Evolutionary conservation across 768 basidiomycete genomes (phyloP), one percentile per base, ranked within the genome.

Genomic region (Pleurotus pulmonarius): DNA sequence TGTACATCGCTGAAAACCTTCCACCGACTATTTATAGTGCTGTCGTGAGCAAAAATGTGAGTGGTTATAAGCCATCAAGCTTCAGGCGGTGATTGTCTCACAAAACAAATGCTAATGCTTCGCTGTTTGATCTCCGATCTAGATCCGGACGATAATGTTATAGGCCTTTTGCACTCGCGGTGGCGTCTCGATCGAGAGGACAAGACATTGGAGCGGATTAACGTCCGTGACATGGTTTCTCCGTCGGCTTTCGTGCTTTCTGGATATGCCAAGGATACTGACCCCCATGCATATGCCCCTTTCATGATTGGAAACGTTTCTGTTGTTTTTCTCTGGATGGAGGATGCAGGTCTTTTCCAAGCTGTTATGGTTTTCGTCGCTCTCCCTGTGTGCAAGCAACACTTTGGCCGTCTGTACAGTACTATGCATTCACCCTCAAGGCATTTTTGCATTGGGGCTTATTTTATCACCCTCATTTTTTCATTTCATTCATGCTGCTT

Each of bases 21-120:
- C 46, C 34, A 25, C 60, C 20, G 20, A 38, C 53, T 25, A 48
- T 53, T 16, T 55, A 62, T 67, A 87, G 86, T 68, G 75, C 85
- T 55, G 81, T 87, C 61, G 81, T 88, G 63, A 86, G 81, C 77
- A 84, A 79, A 64, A 87, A 86, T 59, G 86, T 88, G 72, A 75
- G 86, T 85, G 25, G 25, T 58, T 18, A 3, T 26, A 34, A 34
- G 9, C 9, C 29, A 34, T 34, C 29, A 34, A 34, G 4, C 29
- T 49, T 53, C 49, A 46, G 53, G 46, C 52, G 56, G 46, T 38
- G 13, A 29, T 15, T 26, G 25, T 25, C 56, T 52, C 46, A 49
- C 47, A 20, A 29, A 52, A 24, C 29, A 15, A 22, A 25, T 15
- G 29, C 20, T 44, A 18, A 25, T 46, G 25, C 29, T 34, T 52